A percentile compares a stretch with the other conserved stretches of the same genome.
Evolutionary conservation across 495 filamentous ascomycete species (phyloP).

Genomic region (Xeromyces bisporus): DNA sequence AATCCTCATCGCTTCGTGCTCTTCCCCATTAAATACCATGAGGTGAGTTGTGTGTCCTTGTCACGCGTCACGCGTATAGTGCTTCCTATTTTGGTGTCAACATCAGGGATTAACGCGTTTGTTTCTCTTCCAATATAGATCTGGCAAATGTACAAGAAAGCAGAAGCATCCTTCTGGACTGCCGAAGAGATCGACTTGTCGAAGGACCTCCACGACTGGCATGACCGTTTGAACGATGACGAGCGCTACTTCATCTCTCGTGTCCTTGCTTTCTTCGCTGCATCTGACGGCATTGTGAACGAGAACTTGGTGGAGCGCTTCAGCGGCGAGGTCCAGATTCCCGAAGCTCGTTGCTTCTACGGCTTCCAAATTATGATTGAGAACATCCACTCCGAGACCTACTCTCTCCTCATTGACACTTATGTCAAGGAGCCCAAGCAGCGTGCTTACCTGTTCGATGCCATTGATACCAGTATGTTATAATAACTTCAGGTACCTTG

Average conservation of each 20-base stretch:
- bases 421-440: conserved; percentile 99
- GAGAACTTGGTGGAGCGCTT: conserved; percentile 98
- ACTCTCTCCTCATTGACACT: conserved; percentile 97
- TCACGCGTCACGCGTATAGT: conserved; percentile 57
- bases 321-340: conserved; percentile 90
- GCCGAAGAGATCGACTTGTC: conserved; percentile 98
- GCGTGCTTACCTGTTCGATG: conserved; percentile 89
- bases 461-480: conserved; percentile 81
- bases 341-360: conserved; percentile 98
- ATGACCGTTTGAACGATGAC: conserved; percentile 89
- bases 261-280: conserved; percentile 97
- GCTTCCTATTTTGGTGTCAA: conserved; percentile 13
- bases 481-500: background rate
- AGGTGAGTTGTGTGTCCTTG: conserved; percentile 51
- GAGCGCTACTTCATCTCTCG: conserved; percentile 97
- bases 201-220: conserved; percentile 98
- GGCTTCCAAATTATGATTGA: conserved; percentile 99
- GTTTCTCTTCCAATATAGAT: conserved; percentile 38
- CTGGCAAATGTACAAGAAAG: conserved; percentile 99
- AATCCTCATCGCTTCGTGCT: conserved; percentile 94
- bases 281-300: conserved; percentile 99
- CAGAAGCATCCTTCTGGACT: conserved; percentile 98
- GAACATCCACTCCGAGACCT: conserved; percentile 99
- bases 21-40: conserved; percentile 98
- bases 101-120: conserved; percentile 5